Evolutionary conservation across 164 flowering plant species (phyloP), one percentile per base, ranked within the genome.

Genomic region (Saururus chinensis): DNA sequence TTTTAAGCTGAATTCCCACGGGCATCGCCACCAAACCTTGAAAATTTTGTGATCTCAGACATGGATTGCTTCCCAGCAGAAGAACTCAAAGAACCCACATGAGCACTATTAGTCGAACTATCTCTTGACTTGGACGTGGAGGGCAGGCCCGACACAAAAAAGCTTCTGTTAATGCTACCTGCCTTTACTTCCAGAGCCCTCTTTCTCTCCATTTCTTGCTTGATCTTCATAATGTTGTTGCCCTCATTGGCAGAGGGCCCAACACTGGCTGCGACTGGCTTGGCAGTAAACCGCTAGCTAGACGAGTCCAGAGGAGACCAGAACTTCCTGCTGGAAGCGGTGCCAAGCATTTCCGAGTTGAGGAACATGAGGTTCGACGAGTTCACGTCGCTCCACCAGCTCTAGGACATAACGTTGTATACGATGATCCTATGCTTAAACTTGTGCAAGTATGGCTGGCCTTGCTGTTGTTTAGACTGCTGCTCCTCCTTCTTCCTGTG

Each of bases 311-410:
- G 10, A 14, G 51, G 45, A 6, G 42, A 24, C 14, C 53, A 41
- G 19, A 64, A 64, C 51, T 60, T 41, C 55, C 48, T 41, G 59
- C 86, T 79, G 20, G 87, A 77, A 49, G 61, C 60, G 0, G 16
- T 68, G 49, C 61, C 61, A 13, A 86, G 67, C 84, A 86, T 81
- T 69, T 88, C 92, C 0, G 92, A 80, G 35, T 78, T 88, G 69
- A 91, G 63, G 9, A 74, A 72, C 77, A 83, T 70, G 20, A 91
- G 53, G 66, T 91, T 96, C 11, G 97, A 80, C 19, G 93, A 86
- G 48, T 75, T 83, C 19, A 82, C 79, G 60, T 69, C 81, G 80
- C 97, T 91, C 96, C 97, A 91, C 22, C 97, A 58, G 60, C 74
- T 81, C 81, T 77, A 82, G 56, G 75, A 74, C 0, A 79, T 75